Evolutionary conservation across 192 early-diverging fungal genomes (phyloP), one percentile per base, ranked within the genome.

Genomic region (Umbelopsis vinacea): DNA sequence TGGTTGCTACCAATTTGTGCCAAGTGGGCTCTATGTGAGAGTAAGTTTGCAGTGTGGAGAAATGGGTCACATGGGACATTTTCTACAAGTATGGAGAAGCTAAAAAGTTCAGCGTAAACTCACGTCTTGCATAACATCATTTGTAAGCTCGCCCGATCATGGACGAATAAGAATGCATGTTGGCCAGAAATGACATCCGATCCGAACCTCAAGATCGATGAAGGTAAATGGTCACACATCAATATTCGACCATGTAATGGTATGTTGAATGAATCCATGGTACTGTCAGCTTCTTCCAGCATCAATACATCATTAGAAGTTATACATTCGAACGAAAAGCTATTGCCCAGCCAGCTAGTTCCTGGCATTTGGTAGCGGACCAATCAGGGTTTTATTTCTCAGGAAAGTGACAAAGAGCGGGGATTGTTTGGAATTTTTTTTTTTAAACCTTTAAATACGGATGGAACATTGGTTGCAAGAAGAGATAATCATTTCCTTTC

Each of bases 371-470:
- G 40, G 0, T 43, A 43, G 5, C 48, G 57, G 57, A 63, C 57
- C 57, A 63, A 63, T 63, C 57, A 63, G 17, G 5, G 2, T 12
- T 1, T 12, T 14, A 33, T 12, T 63, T 63, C 57, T 63, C 57
- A 63, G 57, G 57, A 63, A 63, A 63, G 57, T 63, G 57, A 63
- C 57, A 63, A 63, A 63, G 57, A 63, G 57, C 33, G 33, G 57
- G 48, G 48, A n/a, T 17, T 50, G 17, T 17, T 19, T 17, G 1
- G 3, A 17, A n/a, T 50, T 50, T 50, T 50, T 50, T 17, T 17
- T n/a, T 50, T 50, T 6, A 1, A 29, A 1, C 29, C 29, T 43
- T 43, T 43, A 43, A 43, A 43, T 6, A 40, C 3, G 8, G 8
- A 40, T n/a, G n/a, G 11, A 43, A 12, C 40, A 0, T 12, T 43